Percentiles rank a stretch among this genome's conserved stretches.
phyloP scores from a whole-genome alignment of 163 green algal genomes.

The Coccomyxa subellipsoidea region DNA sequence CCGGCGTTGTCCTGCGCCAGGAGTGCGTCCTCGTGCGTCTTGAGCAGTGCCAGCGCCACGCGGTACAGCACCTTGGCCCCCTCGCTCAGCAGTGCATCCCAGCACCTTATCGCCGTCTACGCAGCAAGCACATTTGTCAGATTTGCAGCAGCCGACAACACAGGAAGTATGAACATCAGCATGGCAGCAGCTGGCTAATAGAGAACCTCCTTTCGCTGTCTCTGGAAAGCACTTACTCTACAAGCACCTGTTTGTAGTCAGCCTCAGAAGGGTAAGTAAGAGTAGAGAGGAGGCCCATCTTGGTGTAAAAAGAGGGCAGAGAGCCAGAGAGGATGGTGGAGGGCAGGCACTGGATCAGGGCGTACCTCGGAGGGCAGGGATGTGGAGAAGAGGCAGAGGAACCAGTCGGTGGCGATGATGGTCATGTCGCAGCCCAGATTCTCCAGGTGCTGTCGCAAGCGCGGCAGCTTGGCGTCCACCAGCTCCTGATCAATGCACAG shows the following conservation, averaged over 20 bases:
- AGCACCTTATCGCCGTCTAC: slow-evolving; percentile 68
- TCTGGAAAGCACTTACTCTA: no score
- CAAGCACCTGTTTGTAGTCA: no score
- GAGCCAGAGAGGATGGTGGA: no score
- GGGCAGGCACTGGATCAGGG: no score
- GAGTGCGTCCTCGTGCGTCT: slow-evolving; percentile 61
- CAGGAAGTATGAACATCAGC: no score
- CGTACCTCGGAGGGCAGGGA: slow-evolving; percentile 52
- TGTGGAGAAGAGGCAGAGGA: slow-evolving; percentile 71
- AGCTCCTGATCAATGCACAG: slow-evolving; percentile 62
- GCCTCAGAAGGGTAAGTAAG: no score
- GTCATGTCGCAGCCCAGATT: slow-evolving; percentile 69
- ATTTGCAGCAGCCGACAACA: no score
- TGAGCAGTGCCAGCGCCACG: slow-evolving; percentile 74
- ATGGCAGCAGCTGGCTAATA: no score
- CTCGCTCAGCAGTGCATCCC: slow-evolving; percentile 79
- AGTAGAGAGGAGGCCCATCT: no score
- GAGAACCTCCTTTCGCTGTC: no score
- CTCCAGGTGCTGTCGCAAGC: slow-evolving; percentile 57
- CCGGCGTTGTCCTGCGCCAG: slow-evolving; percentile 56
- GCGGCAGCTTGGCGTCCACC: slow-evolving; percentile 71
- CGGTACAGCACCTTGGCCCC: slow-evolving; percentile 83
- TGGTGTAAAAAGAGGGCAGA: no score
- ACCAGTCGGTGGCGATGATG: slow-evolving; percentile 80
- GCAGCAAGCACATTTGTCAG: background rate